Evolutionary conservation across 2,329 filamentous ascomycete species (phyloP).

Genomic region (Clarireedia sp.): DNA sequence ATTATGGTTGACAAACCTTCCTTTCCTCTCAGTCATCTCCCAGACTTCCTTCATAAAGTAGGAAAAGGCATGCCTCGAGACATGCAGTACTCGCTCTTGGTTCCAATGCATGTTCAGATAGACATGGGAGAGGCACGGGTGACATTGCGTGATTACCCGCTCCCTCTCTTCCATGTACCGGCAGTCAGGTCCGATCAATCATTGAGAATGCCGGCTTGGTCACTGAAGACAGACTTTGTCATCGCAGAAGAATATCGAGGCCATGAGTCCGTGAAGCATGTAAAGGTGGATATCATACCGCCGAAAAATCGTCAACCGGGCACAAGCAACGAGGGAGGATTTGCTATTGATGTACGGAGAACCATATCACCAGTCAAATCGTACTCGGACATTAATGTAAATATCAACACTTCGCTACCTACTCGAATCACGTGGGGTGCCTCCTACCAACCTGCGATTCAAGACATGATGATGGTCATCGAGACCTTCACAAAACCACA

Average conservation of each 20-base stretch:
- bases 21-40: constrained; percentile 74
- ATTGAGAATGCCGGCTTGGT: constrained; percentile 69
- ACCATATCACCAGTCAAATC: constrained; percentile 95
- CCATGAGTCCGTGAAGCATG: constrained; percentile 68
- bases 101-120: constrained; percentile 84
- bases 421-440: constrained; percentile 96
- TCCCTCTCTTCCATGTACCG: constrained; percentile 87
- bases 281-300: constrained; percentile 78
- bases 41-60: constrained; percentile 76
- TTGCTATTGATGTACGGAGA: constrained; percentile 77
- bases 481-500: constrained; percentile 97
- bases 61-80: constrained; percentile 95
- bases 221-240: constrained; percentile 83
- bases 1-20: constrained; percentile 86
- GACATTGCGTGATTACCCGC: constrained; percentile 84
- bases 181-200: constrained; percentile 73
- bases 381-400: constrained; percentile 84
- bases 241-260: constrained; percentile 90
- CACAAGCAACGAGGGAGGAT: constrained; percentile 52
- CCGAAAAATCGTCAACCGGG: constrained; percentile 49
- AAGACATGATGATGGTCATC: constrained; percentile 99
- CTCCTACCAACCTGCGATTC: constrained; percentile 93
- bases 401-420: constrained; percentile 87
- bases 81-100: constrained; percentile 80
- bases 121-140: constrained; percentile 84